phyloP scores from a whole-genome alignment of 768 basidiomycete genomes.

The Leucosporidium creatinivorum region DNA sequence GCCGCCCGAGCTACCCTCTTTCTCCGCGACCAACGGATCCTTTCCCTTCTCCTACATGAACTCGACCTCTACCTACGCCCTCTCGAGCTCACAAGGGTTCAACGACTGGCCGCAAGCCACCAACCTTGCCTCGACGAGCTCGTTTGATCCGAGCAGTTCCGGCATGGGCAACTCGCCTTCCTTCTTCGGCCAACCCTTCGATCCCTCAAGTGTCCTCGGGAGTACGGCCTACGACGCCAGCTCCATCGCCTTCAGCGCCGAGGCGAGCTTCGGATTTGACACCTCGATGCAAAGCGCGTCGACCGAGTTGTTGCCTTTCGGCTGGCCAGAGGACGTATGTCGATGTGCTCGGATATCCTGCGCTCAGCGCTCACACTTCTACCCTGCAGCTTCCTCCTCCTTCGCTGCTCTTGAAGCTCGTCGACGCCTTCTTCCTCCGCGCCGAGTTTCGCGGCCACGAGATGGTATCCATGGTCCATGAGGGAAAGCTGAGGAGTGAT shows the following conservation, averaged over 20 bases:
- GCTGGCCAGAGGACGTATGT: conserved; percentile 29
- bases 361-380: no score
- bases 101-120: background rate
- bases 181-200: no score
- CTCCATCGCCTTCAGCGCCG: background rate
- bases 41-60: no score
- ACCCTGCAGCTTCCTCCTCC: conserved; percentile 15
- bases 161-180: no score
- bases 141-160: no score
- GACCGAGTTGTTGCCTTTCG: conserved; percentile 27
- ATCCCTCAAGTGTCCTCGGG: no score
- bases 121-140: no score
- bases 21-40: no score
- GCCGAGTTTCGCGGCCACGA: conserved; percentile 6
- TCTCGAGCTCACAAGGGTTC: background rate
- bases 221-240: no score
- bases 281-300: background rate
- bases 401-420: conserved; percentile 22
- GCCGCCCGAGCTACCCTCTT: background rate
- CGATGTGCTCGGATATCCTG: no score
- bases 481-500: conserved; percentile 1
- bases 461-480: conserved; percentile 19
- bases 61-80: background rate
- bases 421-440: conserved; percentile 32
- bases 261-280: background rate